A percentile compares a stretch with the other conserved stretches of the same genome.
Conservation (phyloP, 2,329 filamentous ascomycete species). For the Diaporthe ampelina region DNA sequence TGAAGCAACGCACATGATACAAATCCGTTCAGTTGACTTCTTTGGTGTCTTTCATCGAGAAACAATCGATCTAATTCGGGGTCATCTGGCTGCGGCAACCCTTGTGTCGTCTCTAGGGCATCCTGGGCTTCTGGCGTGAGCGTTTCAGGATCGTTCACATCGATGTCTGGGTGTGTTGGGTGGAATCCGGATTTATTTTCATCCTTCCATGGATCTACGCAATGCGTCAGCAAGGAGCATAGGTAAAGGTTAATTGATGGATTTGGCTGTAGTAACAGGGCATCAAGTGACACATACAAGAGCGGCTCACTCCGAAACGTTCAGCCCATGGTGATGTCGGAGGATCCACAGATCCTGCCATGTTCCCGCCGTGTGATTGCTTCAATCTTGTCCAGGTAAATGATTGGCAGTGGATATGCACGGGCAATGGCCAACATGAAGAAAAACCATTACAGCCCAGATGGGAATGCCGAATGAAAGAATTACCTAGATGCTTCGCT, state of each 20-base stretch:
- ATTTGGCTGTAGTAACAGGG: background rate
- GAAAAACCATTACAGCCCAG: background rate
- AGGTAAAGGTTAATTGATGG: background rate
- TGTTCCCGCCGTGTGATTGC: background rate
- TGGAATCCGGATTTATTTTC: conserved; percentile 19
- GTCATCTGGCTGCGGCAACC: conserved; percentile 1
- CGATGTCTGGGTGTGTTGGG: conserved; percentile 21
- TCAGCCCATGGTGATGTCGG: conserved; percentile 11
- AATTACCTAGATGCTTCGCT: background rate
- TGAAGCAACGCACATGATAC: background rate
- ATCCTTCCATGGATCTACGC: conserved; percentile 9
- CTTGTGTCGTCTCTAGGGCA: background rate
- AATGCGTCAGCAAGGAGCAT: background rate
- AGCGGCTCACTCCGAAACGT: background rate
- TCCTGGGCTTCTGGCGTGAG: background rate
- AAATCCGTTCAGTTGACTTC: background rate
- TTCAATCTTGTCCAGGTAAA: background rate
- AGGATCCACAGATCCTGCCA: background rate
- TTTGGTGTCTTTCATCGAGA: background rate
- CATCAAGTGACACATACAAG: background rate
- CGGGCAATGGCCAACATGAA: background rate
- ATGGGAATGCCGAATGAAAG: background rate
- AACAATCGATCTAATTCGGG: conserved; percentile 5
- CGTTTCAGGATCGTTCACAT: background rate
- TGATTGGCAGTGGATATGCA: background rate